phyloP scores from a whole-genome alignment of 1,139 yeast genomes.

The Pneumocystis wakefieldiae region DNA sequence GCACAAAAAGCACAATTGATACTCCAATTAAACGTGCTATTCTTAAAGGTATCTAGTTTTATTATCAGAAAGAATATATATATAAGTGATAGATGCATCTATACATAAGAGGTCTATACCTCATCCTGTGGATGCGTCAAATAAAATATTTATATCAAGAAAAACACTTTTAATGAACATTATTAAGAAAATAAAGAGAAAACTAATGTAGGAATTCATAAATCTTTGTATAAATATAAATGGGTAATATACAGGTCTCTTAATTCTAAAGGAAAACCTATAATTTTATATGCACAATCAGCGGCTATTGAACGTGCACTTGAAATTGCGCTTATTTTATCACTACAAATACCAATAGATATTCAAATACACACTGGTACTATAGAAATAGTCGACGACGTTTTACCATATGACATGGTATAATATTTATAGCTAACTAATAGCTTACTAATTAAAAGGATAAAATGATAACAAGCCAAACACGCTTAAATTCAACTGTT shows the following conservation, averaged over 20 bases:
- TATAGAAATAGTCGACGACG: neutral
- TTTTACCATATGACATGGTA: neutral
- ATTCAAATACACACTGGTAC: neutral
- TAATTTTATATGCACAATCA: neutral
- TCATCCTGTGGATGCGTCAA: neutral
- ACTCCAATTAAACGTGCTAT: neutral
- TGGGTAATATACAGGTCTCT: neutral
- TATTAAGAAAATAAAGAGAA: neutral
- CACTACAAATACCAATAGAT: neutral
- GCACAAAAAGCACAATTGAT: neutral
- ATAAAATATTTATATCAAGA: neutral
- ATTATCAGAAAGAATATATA: neutral
- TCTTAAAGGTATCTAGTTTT: neutral
- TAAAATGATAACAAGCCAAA: neutral
- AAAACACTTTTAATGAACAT: neutral
- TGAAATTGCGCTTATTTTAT: neutral
- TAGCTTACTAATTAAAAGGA: neutral
- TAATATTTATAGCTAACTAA: neutral
- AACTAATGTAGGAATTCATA: neutral
- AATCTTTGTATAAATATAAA: no score
- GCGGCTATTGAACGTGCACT: neutral
- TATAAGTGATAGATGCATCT: neutral
- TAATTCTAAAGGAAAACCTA: neutral
- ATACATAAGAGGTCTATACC: neutral
- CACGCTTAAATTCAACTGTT: neutral